Conservation (phyloP, 495 filamentous ascomycete genomes). For the Daldinia caldariorum region DNA sequence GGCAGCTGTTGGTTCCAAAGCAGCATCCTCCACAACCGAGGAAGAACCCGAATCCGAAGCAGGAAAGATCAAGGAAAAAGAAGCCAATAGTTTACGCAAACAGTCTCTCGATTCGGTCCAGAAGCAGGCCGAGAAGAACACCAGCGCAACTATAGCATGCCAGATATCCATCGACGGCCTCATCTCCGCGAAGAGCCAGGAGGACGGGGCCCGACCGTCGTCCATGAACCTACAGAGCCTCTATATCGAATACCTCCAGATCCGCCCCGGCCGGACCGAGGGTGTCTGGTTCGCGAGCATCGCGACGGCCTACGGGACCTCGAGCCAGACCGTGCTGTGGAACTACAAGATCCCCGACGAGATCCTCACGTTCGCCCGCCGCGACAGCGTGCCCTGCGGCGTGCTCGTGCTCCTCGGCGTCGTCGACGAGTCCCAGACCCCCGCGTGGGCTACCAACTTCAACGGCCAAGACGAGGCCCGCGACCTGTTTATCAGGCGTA, state of each 20-base stretch:
- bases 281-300: slow-evolving; percentile 69
- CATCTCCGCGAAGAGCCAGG: slow-evolving; percentile 51
- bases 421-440: slow-evolving; percentile 62
- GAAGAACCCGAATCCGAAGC: background rate
- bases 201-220: slow-evolving; percentile 33
- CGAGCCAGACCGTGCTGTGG: slow-evolving; percentile 66
- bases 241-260: slow-evolving; percentile 55
- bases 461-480: slow-evolving; percentile 51
- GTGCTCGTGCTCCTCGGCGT: slow-evolving; percentile 65
- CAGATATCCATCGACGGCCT: slow-evolving; percentile 57
- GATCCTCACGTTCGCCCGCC: slow-evolving; percentile 60
- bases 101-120: slow-evolving; percentile 52
- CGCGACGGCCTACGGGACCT: slow-evolving; percentile 63
- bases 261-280: slow-evolving; percentile 44
- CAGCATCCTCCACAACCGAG: slow-evolving; percentile 2
- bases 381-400: slow-evolving; percentile 68
- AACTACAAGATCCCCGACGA: slow-evolving; percentile 67
- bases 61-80: slow-evolving; percentile 18
- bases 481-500: slow-evolving; percentile 51
- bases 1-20: slow-evolving; percentile 10
- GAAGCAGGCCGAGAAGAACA: slow-evolving; percentile 38
- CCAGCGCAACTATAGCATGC: slow-evolving; percentile 52
- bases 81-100: slow-evolving; percentile 39
- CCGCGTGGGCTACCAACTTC: slow-evolving; percentile 64
- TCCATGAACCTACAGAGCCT: slow-evolving; percentile 50